Evolutionary conservation across 1,284 basidiomycete species (phyloP).

Genomic region (Leccinum cinnamomeum): DNA sequence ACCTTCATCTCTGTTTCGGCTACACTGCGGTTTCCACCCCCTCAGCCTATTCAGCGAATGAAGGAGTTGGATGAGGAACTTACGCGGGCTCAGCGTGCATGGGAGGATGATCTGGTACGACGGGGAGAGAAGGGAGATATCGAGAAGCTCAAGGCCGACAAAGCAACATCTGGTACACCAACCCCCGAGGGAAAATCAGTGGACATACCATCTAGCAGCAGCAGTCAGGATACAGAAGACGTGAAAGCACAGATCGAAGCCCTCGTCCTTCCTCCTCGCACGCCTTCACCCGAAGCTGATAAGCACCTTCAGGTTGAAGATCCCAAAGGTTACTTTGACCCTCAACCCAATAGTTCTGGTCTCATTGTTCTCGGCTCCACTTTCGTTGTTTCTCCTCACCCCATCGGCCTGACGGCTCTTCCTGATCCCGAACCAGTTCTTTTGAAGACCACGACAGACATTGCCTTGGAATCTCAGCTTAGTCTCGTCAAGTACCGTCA

Average conservation of each 20-base stretch:
- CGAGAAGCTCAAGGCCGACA: conserved; percentile 41
- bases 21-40: conserved; percentile 86
- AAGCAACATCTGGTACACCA: conserved; percentile 28
- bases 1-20: conserved; percentile 92
- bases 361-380: conserved; percentile 26
- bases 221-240: conserved; percentile 44
- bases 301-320: conserved; percentile 26
- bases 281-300: conserved; percentile 40
- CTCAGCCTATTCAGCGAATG: conserved; percentile 84
- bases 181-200: conserved; percentile 26
- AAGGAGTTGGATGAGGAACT: conserved; percentile 81
- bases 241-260: conserved; percentile 72
- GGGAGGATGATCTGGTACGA: conserved; percentile 83
- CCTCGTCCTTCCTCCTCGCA: conserved; percentile 50
- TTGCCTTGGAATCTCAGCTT: conserved; percentile 70
- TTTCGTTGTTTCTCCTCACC: conserved; percentile 31
- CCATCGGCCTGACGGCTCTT: conserved; percentile 15
- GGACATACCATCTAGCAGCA: conserved; percentile 9
- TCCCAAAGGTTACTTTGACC: conserved; percentile 45
- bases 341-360: conserved; percentile 33
- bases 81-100: conserved; percentile 61
- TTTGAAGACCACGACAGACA: conserved; percentile 56
- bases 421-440: conserved; percentile 45
- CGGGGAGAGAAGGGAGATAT: conserved; percentile 65
- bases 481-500: conserved; percentile 76